phyloP scores from a whole-genome alignment of 2,329 filamentous ascomycete species.

The Fusarium piperis region DNA sequence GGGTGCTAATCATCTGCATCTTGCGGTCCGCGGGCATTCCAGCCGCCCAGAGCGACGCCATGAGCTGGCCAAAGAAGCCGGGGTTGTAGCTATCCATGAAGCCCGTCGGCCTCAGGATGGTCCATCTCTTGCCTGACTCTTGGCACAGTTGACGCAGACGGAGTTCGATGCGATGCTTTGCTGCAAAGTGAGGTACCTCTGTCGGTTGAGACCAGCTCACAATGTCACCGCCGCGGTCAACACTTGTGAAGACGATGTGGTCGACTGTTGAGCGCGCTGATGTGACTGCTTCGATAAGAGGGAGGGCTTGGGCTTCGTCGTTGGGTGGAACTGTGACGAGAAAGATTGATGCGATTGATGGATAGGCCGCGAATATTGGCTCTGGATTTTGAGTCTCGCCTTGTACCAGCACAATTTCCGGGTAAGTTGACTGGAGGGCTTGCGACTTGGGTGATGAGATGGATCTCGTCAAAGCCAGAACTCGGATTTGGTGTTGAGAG shows the following conservation, averaged over 20 bases:
- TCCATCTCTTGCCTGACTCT: constrained; percentile 25
- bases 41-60: constrained; percentile 40
- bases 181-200: constrained; percentile 28
- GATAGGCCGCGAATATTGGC: constrained; percentile 31
- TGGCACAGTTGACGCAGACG: constrained; percentile 4
- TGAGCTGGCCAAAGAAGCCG: constrained; percentile 39
- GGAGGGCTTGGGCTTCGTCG: constrained; percentile 37
- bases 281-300: constrained; percentile 39
- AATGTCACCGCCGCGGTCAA: constrained; percentile 23
- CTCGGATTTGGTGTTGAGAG: background rate
- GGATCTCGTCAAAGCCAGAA: constrained; percentile 20
- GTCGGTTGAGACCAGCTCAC: constrained; percentile 25
- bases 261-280: constrained; percentile 12
- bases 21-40: constrained; percentile 35
- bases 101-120: constrained; percentile 39
- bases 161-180: constrained; percentile 32
- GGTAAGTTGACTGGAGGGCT: background rate
- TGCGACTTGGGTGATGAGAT: background rate
- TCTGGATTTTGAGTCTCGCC: constrained; percentile 9
- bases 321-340: constrained; percentile 41
- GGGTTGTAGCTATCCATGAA: constrained; percentile 44
- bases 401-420: constrained; percentile 15
- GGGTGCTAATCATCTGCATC: constrained; percentile 41
- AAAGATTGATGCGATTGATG: constrained; percentile 37
- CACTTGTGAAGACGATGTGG: constrained; percentile 32